Base-by-base conservation (phyloP, 2,329 filamentous ascomycete genomes). In the Elsinoe australis region DNA sequence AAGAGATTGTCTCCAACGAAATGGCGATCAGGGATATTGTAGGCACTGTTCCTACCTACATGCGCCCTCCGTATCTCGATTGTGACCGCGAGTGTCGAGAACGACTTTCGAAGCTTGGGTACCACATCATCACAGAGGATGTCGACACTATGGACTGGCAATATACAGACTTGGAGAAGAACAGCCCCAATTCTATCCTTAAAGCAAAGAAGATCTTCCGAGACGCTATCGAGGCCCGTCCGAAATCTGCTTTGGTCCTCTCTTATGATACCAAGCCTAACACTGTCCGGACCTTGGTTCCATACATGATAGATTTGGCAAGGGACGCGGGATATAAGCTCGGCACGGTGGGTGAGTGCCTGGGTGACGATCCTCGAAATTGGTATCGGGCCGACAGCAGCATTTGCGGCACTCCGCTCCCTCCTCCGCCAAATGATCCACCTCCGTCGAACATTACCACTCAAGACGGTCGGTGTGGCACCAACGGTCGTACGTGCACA, bases 11-110 rank as follows among this genome's bases (percentile, higher is more conserved):
- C 8, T 45, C 24, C 21, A 39, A 45, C 12, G 49, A 50, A 14
- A 45, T 28, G 2, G 49, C 39, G 9, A 12, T 50, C 15, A 33
- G 42, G 18, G 46, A 50, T 19, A 46, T 50, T 19, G 44, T 50
- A 5, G 49, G 49, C 21, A 41, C 44, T 17, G 46, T 38, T 12
- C 31, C 49, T 5, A 50, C 39, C 2, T 50, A 50, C 41, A 50
- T 50, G 39, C 49, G 49, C 24, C 49, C 49, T 24, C 49, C 39
- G 8, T 50, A 46, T 19, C 49, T 50, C 22, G 35, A 45, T 12
- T 45, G 38, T 7, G 49, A 41, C n/a, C n/a, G 32, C 39, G 5
- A 50, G 44, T 26, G 41, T 46, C 5, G 28, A 41, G 14, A 50
- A 26, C 4, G 49, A 31, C 2, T 50, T 29, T 36, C 38, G 19